Base-by-base conservation (phyloP, 768 basidiomycete genomes). In the Pluteus cervinus region DNA sequence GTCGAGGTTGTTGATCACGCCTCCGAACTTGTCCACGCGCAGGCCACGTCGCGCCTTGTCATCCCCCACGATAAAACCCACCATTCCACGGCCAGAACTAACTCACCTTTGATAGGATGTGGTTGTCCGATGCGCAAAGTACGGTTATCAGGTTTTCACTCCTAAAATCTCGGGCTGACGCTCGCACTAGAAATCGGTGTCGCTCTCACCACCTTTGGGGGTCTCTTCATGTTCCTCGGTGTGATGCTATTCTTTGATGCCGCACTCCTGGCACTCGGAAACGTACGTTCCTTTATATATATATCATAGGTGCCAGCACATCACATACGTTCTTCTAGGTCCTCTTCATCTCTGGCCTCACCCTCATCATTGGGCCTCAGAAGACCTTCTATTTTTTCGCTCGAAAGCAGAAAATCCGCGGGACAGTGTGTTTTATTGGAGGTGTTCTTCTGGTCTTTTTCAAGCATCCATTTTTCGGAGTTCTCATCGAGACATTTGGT, bases 321-420 rank as follows among this genome's bases (percentile, higher is more conserved):
- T 12, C 14, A 12, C 7, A 22, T 25, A 32, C 12, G 10, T 25
- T 3, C 21, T 9, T 17, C 33, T 51, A 96, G 94, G 75, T 98
- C 51, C 76, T 98, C 46, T 99, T 99, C 69, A 60, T 99, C 26
- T 81, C 86, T 2, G 96, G 96, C 33, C 72, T 99, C 40, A 94
- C 93, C 6, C 74, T 98, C 45, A 94, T 98, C 65, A 98, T 99
- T 47, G 96, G 91, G 4, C 91, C 92, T 5, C 81, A 86, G 46
- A 98, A 97, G 68, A 96, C 92, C 14, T 93, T 96, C 65, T 89
- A 90, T 63, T 98, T 99, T 69, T 98, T 99, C 63, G 86, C 93
- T 22, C 79, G 96, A 44, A 86, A 78, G 57, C 87, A 98, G 61
- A 99, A 99, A 62, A 63, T 97, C 46, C 78, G 96, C 12, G 96